Percentiles rank a stretch among this genome's conserved stretches.
Evolutionary conservation across 2,329 filamentous ascomycete species (phyloP).

Genomic region (Septoria petroselini): DNA sequence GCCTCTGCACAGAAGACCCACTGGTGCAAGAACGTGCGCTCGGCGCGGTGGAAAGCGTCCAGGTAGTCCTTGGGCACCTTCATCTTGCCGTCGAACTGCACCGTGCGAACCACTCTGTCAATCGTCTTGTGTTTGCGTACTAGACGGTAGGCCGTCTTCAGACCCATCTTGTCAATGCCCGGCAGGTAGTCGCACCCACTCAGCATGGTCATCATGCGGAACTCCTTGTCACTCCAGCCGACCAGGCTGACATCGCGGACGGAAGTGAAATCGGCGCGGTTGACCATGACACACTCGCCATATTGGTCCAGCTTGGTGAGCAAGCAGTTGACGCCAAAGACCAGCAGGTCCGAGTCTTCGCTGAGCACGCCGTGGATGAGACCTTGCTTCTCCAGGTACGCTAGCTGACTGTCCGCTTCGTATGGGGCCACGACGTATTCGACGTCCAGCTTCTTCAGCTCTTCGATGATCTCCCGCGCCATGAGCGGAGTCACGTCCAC

Average conservation of each 20-base stretch:
- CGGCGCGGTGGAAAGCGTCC: constrained; percentile 76
- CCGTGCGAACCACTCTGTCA: constrained; percentile 74
- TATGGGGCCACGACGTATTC: constrained; percentile 94
- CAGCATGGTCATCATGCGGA: constrained; percentile 91
- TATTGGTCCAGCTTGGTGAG: constrained; percentile 93
- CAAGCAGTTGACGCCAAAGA: constrained; percentile 87
- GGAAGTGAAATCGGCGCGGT: constrained; percentile 80
- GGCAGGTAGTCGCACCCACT: constrained; percentile 96
- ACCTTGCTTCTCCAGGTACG: constrained; percentile 84
- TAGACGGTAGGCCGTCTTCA: constrained; percentile 91
- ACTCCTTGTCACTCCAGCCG: constrained; percentile 88
- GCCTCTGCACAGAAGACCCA: constrained; percentile 83
- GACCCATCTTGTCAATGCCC: constrained; percentile 76
- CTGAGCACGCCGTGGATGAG: constrained; percentile 85
- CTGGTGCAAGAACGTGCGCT: constrained; percentile 90
- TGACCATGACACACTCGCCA: constrained; percentile 88
- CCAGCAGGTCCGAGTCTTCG: constrained; percentile 92
- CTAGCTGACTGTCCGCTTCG: constrained; percentile 95
- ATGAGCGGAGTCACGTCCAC: constrained; percentile 95
- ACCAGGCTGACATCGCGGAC: constrained; percentile 84
- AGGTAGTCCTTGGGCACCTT: constrained; percentile 78
- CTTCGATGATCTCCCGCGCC: constrained; percentile 87
- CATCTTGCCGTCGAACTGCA: constrained; percentile 86
- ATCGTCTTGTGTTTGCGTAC: constrained; percentile 86
- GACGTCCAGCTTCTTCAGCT: constrained; percentile 75